Base-by-base conservation (phyloP, 306 rosid genomes). In the Cucurbita maxima region DNA sequence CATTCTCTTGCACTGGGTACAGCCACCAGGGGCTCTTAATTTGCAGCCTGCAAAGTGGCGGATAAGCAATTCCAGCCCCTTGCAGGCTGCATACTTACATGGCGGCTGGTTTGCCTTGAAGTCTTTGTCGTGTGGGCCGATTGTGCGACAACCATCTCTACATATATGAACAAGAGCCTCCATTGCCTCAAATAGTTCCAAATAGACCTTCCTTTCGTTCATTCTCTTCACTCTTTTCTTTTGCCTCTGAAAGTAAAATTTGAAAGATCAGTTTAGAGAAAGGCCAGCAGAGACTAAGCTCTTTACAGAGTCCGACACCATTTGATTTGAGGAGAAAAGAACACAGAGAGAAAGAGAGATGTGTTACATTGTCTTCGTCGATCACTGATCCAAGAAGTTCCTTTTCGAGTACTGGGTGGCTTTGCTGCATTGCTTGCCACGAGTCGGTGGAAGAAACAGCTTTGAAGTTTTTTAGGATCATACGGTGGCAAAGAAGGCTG, bases 141-240 rank as follows among this genome's bases (percentile, higher is more conserved):
- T 93, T 67, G 98, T 93, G 78, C 76, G 78, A 75, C 98, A 93
- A 43, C 98, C 98, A 77, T 93, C 98, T 86, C 82, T 85, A 62
- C 88, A 93, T 76, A 93, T 90, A 81, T 93, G 98, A 76, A 93
- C 92, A 55, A 93, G 89, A 79, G 98, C 96, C 88, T 93, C 98
- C 98, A 93, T 93, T 22, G 97, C 98, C 64, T 88, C 97, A 7
- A 86, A 87, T 30, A 93, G 72, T 80, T 90, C 90, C 79, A 84
- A 34, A 76, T 93, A 93, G 19, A 81, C 64, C 82, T 82, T 73
- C 77, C 81, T 89, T 76, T 93, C 98, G 1, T 87, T 87, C 40
- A 37, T 75, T 63, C 85, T 89, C 76, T 84, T 81, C 16, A 56
- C 74, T 83, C 88, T 84, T 57, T 90, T 91, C 78, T 76, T 85